Conservation (phyloP, 768 basidiomycete species). For the Tylopilus rubrobrunneus region DNA sequence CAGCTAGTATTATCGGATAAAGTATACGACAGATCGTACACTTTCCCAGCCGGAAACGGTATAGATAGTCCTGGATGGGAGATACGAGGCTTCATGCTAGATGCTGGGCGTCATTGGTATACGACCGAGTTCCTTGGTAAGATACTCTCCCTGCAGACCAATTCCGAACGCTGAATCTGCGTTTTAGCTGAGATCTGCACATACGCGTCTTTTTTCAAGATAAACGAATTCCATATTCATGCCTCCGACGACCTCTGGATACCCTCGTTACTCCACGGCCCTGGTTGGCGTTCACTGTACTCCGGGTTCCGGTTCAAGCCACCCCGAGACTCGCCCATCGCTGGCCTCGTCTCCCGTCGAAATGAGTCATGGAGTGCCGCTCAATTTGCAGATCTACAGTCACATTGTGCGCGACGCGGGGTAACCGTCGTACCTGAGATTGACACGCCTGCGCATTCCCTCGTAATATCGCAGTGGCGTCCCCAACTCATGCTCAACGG, state of each 20-base stretch:
- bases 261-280: slow-evolving; percentile 35
- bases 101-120: slow-evolving; percentile 45
- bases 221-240: slow-evolving; percentile 42
- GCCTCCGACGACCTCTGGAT: slow-evolving; percentile 44
- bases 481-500: slow-evolving; percentile 33
- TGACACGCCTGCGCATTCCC: slow-evolving; percentile 42
- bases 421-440: slow-evolving; percentile 41
- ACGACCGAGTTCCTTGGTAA: slow-evolving; percentile 35
- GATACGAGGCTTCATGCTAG: slow-evolving; percentile 44
- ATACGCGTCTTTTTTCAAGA: slow-evolving; percentile 44
- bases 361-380: slow-evolving; percentile 40
- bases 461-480: slow-evolving; percentile 44
- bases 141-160: not conserved
- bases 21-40: slow-evolving; percentile 6
- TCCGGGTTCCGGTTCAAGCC: slow-evolving; percentile 42
- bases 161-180: not conserved
- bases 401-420: slow-evolving; percentile 35
- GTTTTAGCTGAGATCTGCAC: slow-evolving; percentile 38
- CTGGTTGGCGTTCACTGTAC: slow-evolving; percentile 39
- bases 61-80: slow-evolving; percentile 43
- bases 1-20: slow-evolving; percentile 30
- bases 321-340: slow-evolving; percentile 29
- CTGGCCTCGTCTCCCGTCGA: slow-evolving; percentile 33
- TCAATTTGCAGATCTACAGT: slow-evolving; percentile 33
- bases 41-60: slow-evolving; percentile 33